Conservation (phyloP, 1,139 yeast genomes). For the Diutina neorugosa region DNA sequence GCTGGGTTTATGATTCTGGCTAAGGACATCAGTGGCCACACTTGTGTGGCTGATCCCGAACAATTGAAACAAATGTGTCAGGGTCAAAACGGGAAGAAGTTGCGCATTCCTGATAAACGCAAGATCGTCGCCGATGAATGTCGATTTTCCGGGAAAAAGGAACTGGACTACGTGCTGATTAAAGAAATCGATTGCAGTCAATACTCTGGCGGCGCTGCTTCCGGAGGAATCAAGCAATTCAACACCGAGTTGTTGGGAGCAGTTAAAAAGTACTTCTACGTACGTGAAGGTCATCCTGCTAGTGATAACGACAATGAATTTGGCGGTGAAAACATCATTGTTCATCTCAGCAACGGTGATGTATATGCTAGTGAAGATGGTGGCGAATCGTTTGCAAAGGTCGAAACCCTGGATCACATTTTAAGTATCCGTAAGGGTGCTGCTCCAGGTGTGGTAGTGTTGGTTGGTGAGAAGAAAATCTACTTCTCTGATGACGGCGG, state of each 20-base stretch:
- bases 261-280: conserved; percentile 45
- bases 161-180: conserved; percentile 6
- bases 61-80: conserved; percentile 19
- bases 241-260: conserved; percentile 28
- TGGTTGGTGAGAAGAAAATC: conserved; percentile 42
- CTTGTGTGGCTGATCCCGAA: conserved; percentile 43
- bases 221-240: conserved; percentile 13
- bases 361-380: conserved; percentile 69
- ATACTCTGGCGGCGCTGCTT: conserved; percentile 14
- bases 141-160: conserved; percentile 10
- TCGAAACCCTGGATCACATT: conserved; percentile 37
- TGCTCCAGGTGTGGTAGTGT: conserved; percentile 50
- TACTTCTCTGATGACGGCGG: conserved; percentile 64
- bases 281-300: conserved; percentile 27
- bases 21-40: conserved; percentile 18
- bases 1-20: conserved; percentile 35
- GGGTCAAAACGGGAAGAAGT: conserved; percentile 11
- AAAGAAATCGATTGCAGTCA: conserved; percentile 18
- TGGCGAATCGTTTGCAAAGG: conserved; percentile 46
- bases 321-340: conserved; percentile 49
- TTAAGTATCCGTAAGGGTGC: conserved; percentile 47
- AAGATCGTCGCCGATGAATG: conserved; percentile 40
- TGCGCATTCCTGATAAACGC: conserved; percentile 25
- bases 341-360: conserved; percentile 39
- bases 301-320: conserved; percentile 29